These are phyloP conservation scores for Epichloe bromicola DNA, from an alignment of 2,329 filamentous ascomycete genomes.

Conservation along the genomic window DNA sequence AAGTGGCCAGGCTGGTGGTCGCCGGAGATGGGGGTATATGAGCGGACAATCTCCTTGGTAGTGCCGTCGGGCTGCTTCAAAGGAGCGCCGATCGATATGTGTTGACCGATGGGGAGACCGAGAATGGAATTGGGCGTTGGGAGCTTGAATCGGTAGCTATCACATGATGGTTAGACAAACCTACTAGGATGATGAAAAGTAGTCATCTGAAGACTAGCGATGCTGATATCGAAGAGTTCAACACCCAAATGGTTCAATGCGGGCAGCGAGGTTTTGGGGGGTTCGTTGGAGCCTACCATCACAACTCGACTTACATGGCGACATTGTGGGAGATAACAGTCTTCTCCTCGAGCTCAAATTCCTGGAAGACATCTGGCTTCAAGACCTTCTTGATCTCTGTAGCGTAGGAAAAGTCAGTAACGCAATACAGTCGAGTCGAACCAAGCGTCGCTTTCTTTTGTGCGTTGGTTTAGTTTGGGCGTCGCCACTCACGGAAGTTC, in stretches of 20 bases:
- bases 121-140: slow-evolving; percentile 68
- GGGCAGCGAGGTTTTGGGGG: not conserved
- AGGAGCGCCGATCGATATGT: slow-evolving; percentile 86
- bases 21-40: slow-evolving; percentile 83
- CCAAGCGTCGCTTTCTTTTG: not conserved
- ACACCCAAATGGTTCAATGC: not conserved
- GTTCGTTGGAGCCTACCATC: not conserved
- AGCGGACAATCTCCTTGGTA: slow-evolving; percentile 74
- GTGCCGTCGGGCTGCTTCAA: slow-evolving; percentile 55
- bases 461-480: not conserved
- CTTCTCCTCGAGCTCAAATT: slow-evolving; percentile 90
- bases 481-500: slow-evolving; percentile 47
- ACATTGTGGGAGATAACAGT: slow-evolving; percentile 96
- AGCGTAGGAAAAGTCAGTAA: not conserved
- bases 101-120: slow-evolving; percentile 94
- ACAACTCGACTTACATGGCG: slow-evolving; percentile 56
- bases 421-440: slow-evolving; percentile 6
- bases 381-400: slow-evolving; percentile 69
- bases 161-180: not conserved
- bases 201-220: not conserved
- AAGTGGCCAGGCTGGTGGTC: slow-evolving; percentile 85
- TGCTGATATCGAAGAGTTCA: not conserved
- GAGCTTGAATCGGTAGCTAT: slow-evolving; percentile 82
- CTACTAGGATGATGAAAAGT: not conserved
- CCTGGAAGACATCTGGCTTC: slow-evolving; percentile 76